Evolutionary conservation across 495 filamentous ascomycete species (phyloP), one percentile per base, ranked within the genome.

Genomic region (Jackrogersella multiformis): DNA sequence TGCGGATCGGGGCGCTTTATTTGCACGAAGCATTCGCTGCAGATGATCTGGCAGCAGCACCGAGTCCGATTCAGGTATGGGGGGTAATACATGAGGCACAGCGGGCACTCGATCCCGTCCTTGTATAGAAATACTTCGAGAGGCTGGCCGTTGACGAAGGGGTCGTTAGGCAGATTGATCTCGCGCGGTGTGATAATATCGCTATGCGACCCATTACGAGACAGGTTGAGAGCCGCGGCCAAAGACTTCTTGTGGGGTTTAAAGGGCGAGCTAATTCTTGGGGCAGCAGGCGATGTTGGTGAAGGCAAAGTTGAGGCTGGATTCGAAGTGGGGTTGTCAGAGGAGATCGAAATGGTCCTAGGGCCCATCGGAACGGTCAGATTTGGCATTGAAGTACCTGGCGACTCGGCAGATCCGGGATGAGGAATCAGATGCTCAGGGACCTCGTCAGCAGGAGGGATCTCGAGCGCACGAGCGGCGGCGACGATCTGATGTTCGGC

Each of bases 1-100:
- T 99, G 95, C 12, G 95, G 95, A 70, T 99, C 95, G 7, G 94
- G 92, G 21, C 95, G 87, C 80, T 97, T 99, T 74, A 99, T 99
- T 74, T 99, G 95, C 7, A 99, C 96, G 70, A 99, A 99, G 75
- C 95, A 99, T 79, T 99, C 95, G 45, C 95, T 98, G 80, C 95
- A 99, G 58, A 99, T 98, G 5, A 92, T 84, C 74, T 99, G 95
- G 71, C 97, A 94, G 76, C 95, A 99, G 74, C 95, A 99, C 66
- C 95, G 82, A 2, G 95, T 98, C 46, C 89, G 90, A 75, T 99
- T 98, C n/a, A 98, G 81, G 73, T 96, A 96, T 1, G 94, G 94
- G 2, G 95, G 95, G 69, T 97, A 99, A 73, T 93, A 94, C 23
- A 99, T 79, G 74, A 97, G 96, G 80, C 95, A 99, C 55, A 99